These are phyloP conservation scores for Melanomma pulvis-pyrius DNA, from an alignment of 495 filamentous ascomycete species.

Conservation along the genomic window DNA sequence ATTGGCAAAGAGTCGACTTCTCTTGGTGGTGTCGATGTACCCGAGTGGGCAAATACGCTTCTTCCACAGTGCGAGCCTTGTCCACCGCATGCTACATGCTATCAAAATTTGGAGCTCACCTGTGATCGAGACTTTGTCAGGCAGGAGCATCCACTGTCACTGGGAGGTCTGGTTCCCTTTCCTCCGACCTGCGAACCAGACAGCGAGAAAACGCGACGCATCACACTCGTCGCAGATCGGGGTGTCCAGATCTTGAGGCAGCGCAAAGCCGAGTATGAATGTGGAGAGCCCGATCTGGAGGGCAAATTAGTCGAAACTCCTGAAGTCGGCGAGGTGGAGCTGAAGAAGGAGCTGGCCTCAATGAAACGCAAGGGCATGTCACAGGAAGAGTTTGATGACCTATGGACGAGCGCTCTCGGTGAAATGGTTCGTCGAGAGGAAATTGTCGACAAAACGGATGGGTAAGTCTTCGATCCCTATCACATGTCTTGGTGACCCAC, in stretches of 20 bases:
- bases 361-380: constrained; percentile 78
- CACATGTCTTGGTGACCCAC: not conserved
- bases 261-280: constrained; percentile 85
- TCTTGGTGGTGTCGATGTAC: constrained; percentile 45
- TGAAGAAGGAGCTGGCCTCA: constrained; percentile 72
- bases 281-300: constrained; percentile 70
- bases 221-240: constrained; percentile 83
- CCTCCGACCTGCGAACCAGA: constrained; percentile 95
- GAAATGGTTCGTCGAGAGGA: constrained; percentile 84
- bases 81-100: constrained; percentile 89
- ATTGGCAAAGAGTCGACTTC: constrained; percentile 63
- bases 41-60: constrained; percentile 62
- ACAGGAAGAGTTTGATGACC: constrained; percentile 86
- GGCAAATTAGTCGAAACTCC: constrained; percentile 61
- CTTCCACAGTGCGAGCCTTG: constrained; percentile 90
- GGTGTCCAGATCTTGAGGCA: constrained; percentile 87
- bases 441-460: constrained; percentile 66
- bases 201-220: constrained; percentile 83
- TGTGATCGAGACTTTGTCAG: constrained; percentile 89
- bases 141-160: constrained; percentile 77
- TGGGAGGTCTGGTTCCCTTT: constrained; percentile 80
- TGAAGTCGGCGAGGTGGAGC: constrained; percentile 70
- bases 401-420: constrained; percentile 84
- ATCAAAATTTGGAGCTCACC: constrained; percentile 68
- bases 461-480: constrained; percentile 68